Conservation (phyloP, 805 yeast species). For the Saccharomycopsis sp. region DNA sequence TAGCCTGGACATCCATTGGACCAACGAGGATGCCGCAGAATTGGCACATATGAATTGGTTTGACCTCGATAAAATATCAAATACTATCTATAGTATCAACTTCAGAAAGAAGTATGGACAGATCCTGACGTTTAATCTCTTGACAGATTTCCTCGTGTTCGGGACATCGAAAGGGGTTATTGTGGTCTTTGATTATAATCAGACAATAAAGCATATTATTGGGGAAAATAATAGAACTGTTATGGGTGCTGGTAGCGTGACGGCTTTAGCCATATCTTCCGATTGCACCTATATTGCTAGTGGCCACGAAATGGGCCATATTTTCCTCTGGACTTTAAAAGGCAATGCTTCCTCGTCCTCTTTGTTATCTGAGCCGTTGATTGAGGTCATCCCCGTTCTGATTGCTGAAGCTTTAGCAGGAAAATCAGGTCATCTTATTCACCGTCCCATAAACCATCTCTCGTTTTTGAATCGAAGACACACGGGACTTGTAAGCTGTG, state of each 20-base stretch:
- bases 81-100: conserved; percentile 5
- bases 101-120: conserved; percentile 35
- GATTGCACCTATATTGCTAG: conserved; percentile 68
- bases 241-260: conserved; percentile 40
- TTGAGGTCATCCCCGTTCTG: conserved; percentile 24
- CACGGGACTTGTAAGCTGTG: conserved; percentile 51
- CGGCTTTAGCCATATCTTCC: conserved; percentile 50
- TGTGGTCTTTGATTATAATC: conserved; percentile 63
- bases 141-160: conserved; percentile 45
- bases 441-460: conserved; percentile 37
- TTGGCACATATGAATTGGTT: conserved; percentile 1
- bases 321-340: conserved; percentile 62
- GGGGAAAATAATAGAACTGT: conserved; percentile 28
- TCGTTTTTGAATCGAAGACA: conserved; percentile 45
- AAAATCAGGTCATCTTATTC: conserved; percentile 32
- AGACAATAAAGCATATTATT: conserved; percentile 43
- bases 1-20: neutral
- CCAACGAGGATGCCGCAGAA: neutral
- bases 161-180: conserved; percentile 69
- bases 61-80: neutral
- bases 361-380: conserved; percentile 18
- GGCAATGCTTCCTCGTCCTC: conserved; percentile 23
- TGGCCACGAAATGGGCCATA: conserved; percentile 60
- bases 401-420: conserved; percentile 29
- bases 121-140: conserved; percentile 39